Evolutionary conservation across 2,329 filamentous ascomycete species (phyloP), one percentile per base, ranked within the genome.

Genomic region (Neofusicoccum ribis): DNA sequence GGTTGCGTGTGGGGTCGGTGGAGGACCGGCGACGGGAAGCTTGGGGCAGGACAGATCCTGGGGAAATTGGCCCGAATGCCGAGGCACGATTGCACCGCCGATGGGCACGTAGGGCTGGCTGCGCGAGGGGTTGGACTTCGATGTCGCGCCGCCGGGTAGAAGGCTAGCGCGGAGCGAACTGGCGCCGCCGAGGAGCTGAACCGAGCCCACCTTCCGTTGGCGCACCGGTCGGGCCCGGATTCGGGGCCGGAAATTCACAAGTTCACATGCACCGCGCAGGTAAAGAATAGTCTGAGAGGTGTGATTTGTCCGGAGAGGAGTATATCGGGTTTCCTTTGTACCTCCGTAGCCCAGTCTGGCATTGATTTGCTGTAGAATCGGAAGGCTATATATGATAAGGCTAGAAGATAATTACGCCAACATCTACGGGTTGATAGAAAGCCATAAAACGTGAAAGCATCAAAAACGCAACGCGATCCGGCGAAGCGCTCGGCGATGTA

Each of bases 31-130:
- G 49, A 27, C 23, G 52, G 54, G 52, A 20, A 46, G 39, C 51
- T 54, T 54, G 23, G 54, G 52, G 52, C 52, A 58, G 52, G 44
- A 31, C 27, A 31, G 27, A 31, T 31, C 44, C 52, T 58, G 52
- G 54, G 54, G 54, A 46, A 59, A 59, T n/a, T 20, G 44, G 44
- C 54, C 54, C 54, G 39, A 59, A 34, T 59, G 54, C 54, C 54
- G 54, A 59, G 54, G 54, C 54, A 46, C 54, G n/a, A 23, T 12
- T 11, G 14, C 14, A 31, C 27, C 27, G 27, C 27, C 6, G 27
- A 39, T 4, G 8, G 37, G 37, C 14, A 39, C 3, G 37, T 39
- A 39, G 37, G 37, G 37, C 37, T 39, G 37, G 9, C 11, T 39
- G 27, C 37, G 27, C 27, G 6, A 31, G 27, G 27, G 27, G 27